Evolutionary conservation across 306 rosid species (phyloP).

Genomic region (Acacia acuminata): DNA sequence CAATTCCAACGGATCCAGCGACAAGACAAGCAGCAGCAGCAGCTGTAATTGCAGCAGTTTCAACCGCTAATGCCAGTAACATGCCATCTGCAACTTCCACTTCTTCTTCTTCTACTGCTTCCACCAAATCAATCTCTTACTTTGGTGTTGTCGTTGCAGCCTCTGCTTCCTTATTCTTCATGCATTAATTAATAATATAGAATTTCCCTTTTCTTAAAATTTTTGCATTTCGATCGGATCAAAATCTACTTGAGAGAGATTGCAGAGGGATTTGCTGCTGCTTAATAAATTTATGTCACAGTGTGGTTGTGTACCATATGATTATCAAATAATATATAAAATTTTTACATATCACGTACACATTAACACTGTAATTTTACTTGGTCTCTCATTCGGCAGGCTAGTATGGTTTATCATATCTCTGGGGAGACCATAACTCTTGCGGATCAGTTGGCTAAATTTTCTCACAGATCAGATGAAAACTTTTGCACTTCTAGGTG

Average conservation of each 20-base stretch:
- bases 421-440: no score
- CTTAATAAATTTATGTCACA: neutral
- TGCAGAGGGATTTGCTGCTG: no score
- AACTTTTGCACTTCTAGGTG: no score
- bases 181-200: no score
- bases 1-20: neutral
- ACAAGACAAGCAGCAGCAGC: neutral
- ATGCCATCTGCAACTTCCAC: neutral
- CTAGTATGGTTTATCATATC: no score
- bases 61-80: neutral
- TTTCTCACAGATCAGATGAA: no score
- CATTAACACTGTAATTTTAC: neutral
- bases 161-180: neutral
- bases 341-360: no score
- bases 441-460: no score
- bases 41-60: neutral
- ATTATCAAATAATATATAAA: no score
- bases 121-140: neutral
- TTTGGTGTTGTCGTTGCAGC: neutral
- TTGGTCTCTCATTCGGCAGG: neutral
- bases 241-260: neutral
- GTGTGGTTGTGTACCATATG: neutral
- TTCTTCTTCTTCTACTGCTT: neutral
- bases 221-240: neutral
- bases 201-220: neutral